These are phyloP conservation scores for Vaccinium corymbosum DNA, from an alignment of 148 eudicot genomes.

Conservation along the genomic window DNA sequence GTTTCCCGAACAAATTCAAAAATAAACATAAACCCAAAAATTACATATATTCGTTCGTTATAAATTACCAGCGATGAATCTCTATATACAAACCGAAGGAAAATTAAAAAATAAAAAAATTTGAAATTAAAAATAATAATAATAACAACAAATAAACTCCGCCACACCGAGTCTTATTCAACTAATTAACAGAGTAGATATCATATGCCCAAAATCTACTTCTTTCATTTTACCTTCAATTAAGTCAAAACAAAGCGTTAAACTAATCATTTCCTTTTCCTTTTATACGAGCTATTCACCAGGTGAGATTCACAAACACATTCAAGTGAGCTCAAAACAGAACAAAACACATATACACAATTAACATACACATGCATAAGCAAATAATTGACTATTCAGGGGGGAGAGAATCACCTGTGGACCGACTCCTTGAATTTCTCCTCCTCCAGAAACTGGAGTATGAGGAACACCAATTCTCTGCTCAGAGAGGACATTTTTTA, in stretches of 20 bases:
- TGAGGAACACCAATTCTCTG: constrained; percentile 77
- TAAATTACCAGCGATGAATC: neutral
- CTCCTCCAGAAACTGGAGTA: constrained; percentile 84
- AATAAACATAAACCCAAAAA: neutral
- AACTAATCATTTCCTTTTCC: neutral
- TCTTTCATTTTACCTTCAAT: neutral
- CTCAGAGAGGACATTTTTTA: constrained; percentile 75
- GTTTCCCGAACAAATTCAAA: neutral
- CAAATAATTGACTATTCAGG: neutral
- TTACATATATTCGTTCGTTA: neutral
- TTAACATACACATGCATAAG: neutral
- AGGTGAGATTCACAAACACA: neutral
- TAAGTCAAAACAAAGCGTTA: neutral
- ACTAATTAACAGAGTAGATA: neutral
- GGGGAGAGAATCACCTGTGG: constrained; percentile 44
- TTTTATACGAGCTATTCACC: neutral
- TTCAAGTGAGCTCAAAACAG: neutral
- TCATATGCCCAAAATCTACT: neutral
- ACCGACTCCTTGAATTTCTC: constrained; percentile 87
- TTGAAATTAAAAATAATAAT: no score
- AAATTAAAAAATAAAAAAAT: no score
- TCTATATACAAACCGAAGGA: neutral
- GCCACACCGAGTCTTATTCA: neutral
- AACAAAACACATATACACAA: neutral
- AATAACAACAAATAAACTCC: neutral